Evolutionary conservation across 306 rosid genomes (phyloP), one percentile per base, ranked within the genome.

Genomic region (Malus fusca): DNA sequence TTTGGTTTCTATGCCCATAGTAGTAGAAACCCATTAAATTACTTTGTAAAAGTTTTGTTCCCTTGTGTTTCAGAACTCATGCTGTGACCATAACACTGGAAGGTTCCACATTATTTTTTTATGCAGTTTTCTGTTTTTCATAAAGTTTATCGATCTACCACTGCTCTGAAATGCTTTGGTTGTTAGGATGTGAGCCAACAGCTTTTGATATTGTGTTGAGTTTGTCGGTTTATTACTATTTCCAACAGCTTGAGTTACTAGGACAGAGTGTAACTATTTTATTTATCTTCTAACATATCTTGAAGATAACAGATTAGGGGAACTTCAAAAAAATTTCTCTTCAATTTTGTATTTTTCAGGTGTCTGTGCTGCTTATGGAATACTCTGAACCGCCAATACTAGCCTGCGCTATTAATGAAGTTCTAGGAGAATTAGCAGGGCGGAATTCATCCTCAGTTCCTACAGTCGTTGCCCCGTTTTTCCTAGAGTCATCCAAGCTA

Each of bases 371-470:
- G 81, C 81, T 84, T 64, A 73, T 93, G 91, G 85, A 89, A 82
- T 83, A 70, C 72, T 85, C 85, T 52, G 97, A 86, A 76, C 87
- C 93, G 28, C 98, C 98, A 19, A 66, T 86, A 59, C 88, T 90
- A 66, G 90, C 88, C 55, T 90, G 98, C 66, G 97, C 93, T 63
- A 68, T 93, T 46, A 82, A 84, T 73, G 97, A 90, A 85, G 84
- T 90, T 66, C 90, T 93, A 2, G 64, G 78, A 52, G 83, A 82
- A 51, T 77, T 93, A 79, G 78, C 79, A 0, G 86, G 75, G 68
- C 85, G 74, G 55, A 53, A 76, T 12, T 77, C 81, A 64, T 88
- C 91, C 78, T 53, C 65, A 9, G 42, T 66, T 10, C 94, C 94
- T 44, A 78, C 88, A 52, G 79, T 93, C 65, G 71, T 90, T 73